phyloP scores from a whole-genome alignment of 331 rosid genomes.

The Erythrophleum ivorense region DNA sequence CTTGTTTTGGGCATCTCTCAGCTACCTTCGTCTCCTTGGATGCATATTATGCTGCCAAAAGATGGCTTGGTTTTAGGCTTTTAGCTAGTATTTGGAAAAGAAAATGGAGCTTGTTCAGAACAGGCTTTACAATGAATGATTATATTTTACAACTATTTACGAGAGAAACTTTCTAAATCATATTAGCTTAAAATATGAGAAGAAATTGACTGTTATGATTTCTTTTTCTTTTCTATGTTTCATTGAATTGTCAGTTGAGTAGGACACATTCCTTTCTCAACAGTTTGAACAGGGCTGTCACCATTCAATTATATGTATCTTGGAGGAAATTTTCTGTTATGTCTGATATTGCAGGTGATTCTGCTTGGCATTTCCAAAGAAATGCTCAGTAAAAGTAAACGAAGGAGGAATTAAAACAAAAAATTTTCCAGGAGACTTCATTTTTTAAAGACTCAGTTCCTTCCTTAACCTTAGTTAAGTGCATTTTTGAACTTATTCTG shows the following conservation, averaged over 20 bases:
- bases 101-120: not conserved
- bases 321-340: not conserved
- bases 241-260: slow-evolving; percentile 10
- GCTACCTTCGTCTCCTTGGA: slow-evolving; percentile 5
- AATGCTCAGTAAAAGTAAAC: not conserved
- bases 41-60: not conserved
- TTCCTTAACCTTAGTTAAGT: not conserved
- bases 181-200: slow-evolving; percentile 2
- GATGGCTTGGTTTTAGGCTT: not conserved
- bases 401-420: not conserved
- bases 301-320: not conserved
- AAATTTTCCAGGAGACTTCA: not conserved
- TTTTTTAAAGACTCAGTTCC: not conserved
- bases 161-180: slow-evolving; percentile 12
- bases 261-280: not conserved
- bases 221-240: not conserved
- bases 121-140: not conserved
- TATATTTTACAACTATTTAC: not conserved
- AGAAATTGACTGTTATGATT: slow-evolving; percentile 13
- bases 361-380: not conserved
- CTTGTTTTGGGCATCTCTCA: not conserved
- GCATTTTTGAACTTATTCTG: not conserved
- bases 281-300: not conserved
- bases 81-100: slow-evolving; percentile 1
- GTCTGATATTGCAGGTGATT: not conserved